Evolutionary conservation across 1,284 basidiomycete genomes (phyloP).

Genomic region (Vanrija sp.): DNA sequence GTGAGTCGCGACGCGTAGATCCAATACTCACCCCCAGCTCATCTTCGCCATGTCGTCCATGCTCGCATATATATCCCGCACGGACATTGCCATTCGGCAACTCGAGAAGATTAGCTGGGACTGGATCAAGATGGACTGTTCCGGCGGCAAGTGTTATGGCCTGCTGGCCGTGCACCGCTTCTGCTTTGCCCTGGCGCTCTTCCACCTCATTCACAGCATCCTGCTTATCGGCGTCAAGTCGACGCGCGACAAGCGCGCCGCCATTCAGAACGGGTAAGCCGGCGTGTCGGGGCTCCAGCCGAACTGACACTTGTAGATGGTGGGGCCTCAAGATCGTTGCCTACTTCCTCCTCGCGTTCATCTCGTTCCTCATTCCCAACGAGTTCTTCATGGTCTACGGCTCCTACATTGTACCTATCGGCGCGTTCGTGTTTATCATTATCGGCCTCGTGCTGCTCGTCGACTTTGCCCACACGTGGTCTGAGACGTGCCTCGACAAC

Average conservation of each 20-base stretch:
- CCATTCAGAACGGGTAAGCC: slow-evolving; percentile 92
- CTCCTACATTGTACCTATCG: slow-evolving; percentile 84
- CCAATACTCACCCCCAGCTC: slow-evolving; percentile 55
- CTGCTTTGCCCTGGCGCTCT: slow-evolving; percentile 87
- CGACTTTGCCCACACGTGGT: slow-evolving; percentile 98
- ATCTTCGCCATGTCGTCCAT: slow-evolving; percentile 96
- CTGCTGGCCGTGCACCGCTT: slow-evolving; percentile 97
- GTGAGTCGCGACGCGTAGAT: slow-evolving; percentile 51
- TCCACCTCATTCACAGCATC: slow-evolving; percentile 77
- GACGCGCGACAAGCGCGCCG: slow-evolving; percentile 84
- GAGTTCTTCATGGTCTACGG: slow-evolving; percentile 66
- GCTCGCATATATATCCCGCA: slow-evolving; percentile 93
- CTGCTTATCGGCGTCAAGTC: slow-evolving; percentile 81
- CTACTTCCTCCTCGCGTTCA: slow-evolving; percentile 78
- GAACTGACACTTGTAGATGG: slow-evolving; percentile 60
- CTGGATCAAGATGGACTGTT: slow-evolving; percentile 97
- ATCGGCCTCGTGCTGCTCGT: slow-evolving; percentile 95
- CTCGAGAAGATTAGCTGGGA: slow-evolving; percentile 92
- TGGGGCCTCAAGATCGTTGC: slow-evolving; percentile 95
- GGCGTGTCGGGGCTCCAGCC: neutral
- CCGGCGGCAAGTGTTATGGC: slow-evolving; percentile 89
- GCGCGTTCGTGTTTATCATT: slow-evolving; percentile 88
- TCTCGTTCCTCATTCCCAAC: slow-evolving; percentile 67
- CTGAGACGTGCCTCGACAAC: slow-evolving; percentile 90
- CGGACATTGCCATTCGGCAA: slow-evolving; percentile 77